Evolutionary conservation across 202 grass and related monocot species (phyloP), one percentile per base, ranked within the genome.

Genomic region (Cymbopogon flexuosus): DNA sequence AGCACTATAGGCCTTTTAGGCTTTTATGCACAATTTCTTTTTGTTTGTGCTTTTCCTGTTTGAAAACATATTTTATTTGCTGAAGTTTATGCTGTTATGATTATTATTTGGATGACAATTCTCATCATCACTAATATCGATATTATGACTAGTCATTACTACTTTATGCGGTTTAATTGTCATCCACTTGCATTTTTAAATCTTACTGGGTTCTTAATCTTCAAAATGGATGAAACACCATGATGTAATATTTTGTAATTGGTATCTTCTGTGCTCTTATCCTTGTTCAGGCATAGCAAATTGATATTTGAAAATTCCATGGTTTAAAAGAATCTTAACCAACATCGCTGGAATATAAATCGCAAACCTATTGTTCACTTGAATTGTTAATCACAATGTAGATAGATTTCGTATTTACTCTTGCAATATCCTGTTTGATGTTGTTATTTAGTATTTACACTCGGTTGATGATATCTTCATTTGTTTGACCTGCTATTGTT

Each of bases 361-460:
- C 15, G 59, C 7, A 9, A 68, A 56, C 11, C 42, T 68, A 84
- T 46, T 46, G 68, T 35, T 60, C 19, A 35, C 18, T 68, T 35
- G 7, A 35, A 27, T 59, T 46, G 1, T 62, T 24, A 16, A 21
- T 52, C 31, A 31, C 14, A 71, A 71, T 78, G 6, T 16, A 24
- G 10, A 60, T 76, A 18, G 18, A 59, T 73, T 66, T 59, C 15
- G 0, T 64, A 54, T 59, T 34, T 43, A 27, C 27, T 27, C 51
- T 70, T 70, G 42, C 58, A 30, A 68, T 80, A 80, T 75, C 39
- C 6, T 75, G 8, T 49, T 80, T 79, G 19, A 14, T 79, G 62
- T 79, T 62, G 19, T 0, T 31, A 66, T 80, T 58, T 37, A 49
- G 0, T 31, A 66, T 80, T 58, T 37, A 49, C 13, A 62, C 29